Conservation (phyloP, 257 asterid species). For the Forsythia suspensa region DNA sequence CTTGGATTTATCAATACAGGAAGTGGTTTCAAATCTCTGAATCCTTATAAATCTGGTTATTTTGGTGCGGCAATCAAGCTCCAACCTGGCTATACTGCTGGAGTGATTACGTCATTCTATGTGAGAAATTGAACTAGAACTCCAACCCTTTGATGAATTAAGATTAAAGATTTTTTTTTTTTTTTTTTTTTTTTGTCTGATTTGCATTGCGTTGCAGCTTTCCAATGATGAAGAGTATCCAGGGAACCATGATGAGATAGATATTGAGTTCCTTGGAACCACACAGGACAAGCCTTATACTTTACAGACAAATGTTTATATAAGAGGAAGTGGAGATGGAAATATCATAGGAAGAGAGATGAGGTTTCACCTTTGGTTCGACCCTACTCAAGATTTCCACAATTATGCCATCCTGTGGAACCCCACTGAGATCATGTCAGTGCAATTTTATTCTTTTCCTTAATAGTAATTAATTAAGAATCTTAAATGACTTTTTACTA, state of each 20-base stretch:
- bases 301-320: conserved; percentile 79
- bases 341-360: conserved; percentile 74
- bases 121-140: conserved; percentile 28
- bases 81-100: conserved; percentile 90
- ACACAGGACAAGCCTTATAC: conserved; percentile 70
- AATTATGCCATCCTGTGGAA: conserved; percentile 81
- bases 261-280: conserved; percentile 83
- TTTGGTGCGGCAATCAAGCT: conserved; percentile 76
- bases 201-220: conserved; percentile 41
- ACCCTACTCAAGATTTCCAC: conserved; percentile 73
- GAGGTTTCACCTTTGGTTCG: conserved; percentile 85
- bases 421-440: conserved; percentile 77
- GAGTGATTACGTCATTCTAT: conserved; percentile 80
- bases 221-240: conserved; percentile 68
- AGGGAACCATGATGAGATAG: conserved; percentile 85
- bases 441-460: not conserved
- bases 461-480: too few relatives aligned
- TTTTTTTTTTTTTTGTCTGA: not conserved
- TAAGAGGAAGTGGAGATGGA: conserved; percentile 85
- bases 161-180: not conserved
- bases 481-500: too few relatives aligned
- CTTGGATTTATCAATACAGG: conserved; percentile 41
- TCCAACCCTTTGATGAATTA: not conserved
- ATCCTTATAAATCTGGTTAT: conserved; percentile 65
- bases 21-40: conserved; percentile 78